These are phyloP conservation scores for Verticillium longisporum DNA, from an alignment of 2,329 filamentous ascomycete species.

Conservation along the genomic window DNA sequence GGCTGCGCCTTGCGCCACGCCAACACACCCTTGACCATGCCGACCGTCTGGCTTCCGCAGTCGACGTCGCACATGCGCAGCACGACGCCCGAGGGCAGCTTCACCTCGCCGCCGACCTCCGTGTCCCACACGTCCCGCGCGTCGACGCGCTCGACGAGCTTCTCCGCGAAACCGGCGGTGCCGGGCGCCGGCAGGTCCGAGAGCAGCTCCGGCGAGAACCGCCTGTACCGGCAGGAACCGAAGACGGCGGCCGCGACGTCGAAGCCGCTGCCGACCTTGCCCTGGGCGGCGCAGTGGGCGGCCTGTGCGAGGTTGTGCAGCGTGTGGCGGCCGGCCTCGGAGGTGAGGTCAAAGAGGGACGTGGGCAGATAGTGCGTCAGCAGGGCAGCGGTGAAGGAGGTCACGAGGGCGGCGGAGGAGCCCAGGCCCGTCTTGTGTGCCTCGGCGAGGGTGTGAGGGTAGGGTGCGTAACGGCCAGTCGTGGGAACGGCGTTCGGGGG, in stretches of 20 bases:
- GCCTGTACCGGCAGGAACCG: conserved; percentile 81
- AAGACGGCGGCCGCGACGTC: conserved; percentile 92
- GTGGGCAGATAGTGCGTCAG: conserved; percentile 66
- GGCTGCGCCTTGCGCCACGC: conserved; percentile 66
- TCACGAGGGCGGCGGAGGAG: conserved; percentile 90
- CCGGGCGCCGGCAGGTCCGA: conserved; percentile 60
- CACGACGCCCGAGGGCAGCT: conserved; percentile 65
- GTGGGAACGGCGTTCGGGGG: conserved; percentile 23
- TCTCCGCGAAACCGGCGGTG: conserved; percentile 57
- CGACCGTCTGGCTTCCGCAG: conserved; percentile 85
- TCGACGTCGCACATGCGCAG: conserved; percentile 95
- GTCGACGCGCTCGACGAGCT: conserved; percentile 61
- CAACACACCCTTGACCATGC: conserved; percentile 91
- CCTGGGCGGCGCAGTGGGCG: conserved; percentile 90
- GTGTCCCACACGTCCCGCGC: conserved; percentile 67
- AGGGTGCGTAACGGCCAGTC: conserved; percentile 62
- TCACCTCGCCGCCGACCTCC: conserved; percentile 64
- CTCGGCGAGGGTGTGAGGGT: conserved; percentile 65
- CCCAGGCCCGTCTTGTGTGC: conserved; percentile 98
- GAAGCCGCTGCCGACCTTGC: conserved; percentile 93
- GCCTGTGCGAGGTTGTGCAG: conserved; percentile 93
- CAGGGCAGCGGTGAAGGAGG: conserved; percentile 71
- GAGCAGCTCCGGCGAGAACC: conserved; percentile 81
- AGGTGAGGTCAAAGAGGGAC: conserved; percentile 48
- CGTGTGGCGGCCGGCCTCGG: conserved; percentile 45